Evolutionary conservation across 192 early-diverging fungal species (phyloP), one percentile per base, ranked within the genome.

Genomic region (Coemansia sp.): DNA sequence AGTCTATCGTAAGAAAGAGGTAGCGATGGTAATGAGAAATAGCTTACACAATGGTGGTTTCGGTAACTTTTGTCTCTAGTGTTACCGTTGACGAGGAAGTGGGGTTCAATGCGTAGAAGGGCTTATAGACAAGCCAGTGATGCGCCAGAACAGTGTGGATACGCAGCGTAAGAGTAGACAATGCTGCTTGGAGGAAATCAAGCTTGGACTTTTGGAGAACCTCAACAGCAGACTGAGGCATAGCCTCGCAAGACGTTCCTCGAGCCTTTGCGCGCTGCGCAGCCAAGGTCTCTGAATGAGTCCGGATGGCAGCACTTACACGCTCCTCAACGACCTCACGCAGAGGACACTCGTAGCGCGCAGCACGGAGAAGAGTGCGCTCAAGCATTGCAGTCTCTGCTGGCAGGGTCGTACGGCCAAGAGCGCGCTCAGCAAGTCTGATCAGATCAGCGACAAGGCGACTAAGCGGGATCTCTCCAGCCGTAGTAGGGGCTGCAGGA

Each of bases 71-170:
- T 37, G 34, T 44, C 42, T 44, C 42, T n/a, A 44, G 42, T 44
- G 34, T 37, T 9, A 8, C 34, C 34, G 34, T 37, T 37, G 34
- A 37, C 34, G 34, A 37, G 9, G 34, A 10, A 9, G 34, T 38
- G 19, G 4, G 56, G 34, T 60, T 51, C n/a, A 65, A 24, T 19
- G 64, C 49, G 49, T 79, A 79, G 38, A 69, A 79, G 0, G 59
- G 11, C 63, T 69, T 79, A 57, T 72, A 79, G 14, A 79, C 76
- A 8, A 56, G 62, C 76, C 76, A 79, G 61, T 79, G 76, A 51
- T 79, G 76, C 19, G 59, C 21, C 13, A 66, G 43, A 15, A 79
- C 67, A 18, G 60, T 44, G 24, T 73, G 61, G 49, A 79, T 69
- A 9, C 53, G 53, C 41, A 43, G 6, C 1, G 66, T 39, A 53